phyloP scores from a whole-genome alignment of 495 filamentous ascomycete genomes.

The Tuber borchii region DNA sequence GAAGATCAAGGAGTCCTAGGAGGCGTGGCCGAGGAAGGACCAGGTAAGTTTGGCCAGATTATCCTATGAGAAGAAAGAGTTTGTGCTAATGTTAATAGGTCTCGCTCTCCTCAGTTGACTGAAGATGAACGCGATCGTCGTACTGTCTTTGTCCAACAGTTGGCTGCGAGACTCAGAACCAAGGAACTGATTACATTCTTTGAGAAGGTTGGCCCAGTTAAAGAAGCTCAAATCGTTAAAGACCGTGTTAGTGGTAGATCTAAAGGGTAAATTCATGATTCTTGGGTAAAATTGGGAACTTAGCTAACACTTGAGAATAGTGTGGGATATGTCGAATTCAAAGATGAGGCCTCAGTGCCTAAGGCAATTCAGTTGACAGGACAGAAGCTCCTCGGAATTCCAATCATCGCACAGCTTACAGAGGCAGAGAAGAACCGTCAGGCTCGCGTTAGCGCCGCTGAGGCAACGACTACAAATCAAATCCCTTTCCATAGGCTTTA shows the following conservation, averaged over 20 bases:
- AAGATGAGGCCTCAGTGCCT: slow-evolving; percentile 86
- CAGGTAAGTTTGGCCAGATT: slow-evolving; percentile 25
- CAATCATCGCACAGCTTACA: slow-evolving; percentile 95
- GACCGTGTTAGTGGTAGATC: slow-evolving; percentile 92
- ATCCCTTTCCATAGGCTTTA: slow-evolving; percentile 97
- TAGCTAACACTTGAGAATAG: slow-evolving; percentile 50
- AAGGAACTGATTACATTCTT: slow-evolving; percentile 94
- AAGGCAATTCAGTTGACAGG: slow-evolving; percentile 96
- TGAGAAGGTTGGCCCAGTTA: slow-evolving; percentile 90
- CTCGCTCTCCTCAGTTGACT: slow-evolving; percentile 57
- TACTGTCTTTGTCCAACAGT: slow-evolving; percentile 96
- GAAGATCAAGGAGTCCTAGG: slow-evolving; percentile 51
- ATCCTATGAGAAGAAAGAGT: not conserved
- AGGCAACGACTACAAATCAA: slow-evolving; percentile 58
- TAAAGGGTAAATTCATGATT: slow-evolving; percentile 68
- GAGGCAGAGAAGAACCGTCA: slow-evolving; percentile 99
- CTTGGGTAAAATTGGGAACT: not conserved
- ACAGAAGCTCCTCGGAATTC: slow-evolving; percentile 96
- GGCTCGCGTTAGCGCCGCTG: slow-evolving; percentile 72
- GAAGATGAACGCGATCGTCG: slow-evolving; percentile 95
- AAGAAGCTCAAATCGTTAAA: slow-evolving; percentile 99
- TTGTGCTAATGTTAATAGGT: slow-evolving; percentile 33
- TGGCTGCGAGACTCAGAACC: slow-evolving; percentile 83
- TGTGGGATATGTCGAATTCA: slow-evolving; percentile 99
- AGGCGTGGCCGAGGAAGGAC: slow-evolving; percentile 41